Evolutionary conservation across 1,284 basidiomycete genomes (phyloP), one percentile per base, ranked within the genome.

Genomic region (Moesziomyces sp.): DNA sequence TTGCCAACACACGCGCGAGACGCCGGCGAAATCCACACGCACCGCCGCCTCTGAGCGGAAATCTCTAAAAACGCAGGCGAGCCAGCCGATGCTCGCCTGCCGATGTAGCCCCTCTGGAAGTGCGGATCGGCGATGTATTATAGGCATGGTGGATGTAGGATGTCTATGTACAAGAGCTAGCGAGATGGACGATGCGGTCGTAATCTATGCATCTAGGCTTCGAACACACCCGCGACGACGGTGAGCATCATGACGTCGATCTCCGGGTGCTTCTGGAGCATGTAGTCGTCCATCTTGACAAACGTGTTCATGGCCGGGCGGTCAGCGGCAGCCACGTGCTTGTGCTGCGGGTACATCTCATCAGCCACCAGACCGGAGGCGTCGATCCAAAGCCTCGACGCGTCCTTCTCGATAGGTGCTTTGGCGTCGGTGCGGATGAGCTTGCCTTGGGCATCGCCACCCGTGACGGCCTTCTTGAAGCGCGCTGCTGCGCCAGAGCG

Each of bases 181-280:
- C 3, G 35, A 6, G 35, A 14, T 10, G 35, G 6, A 35, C 16
- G 35, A 5, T 11, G 9, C 13, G 18, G 24, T n/a, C 5, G 35
- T 26, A 8, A 11, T 19, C 24, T 40, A 16, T 21, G 28, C 3
- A 3, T 43, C 47, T 38, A 75, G 3, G 61, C 73, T 40, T 72
- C 69, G 38, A 66, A 78, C 2, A 82, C 81, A 33, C 74, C 81
- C 8, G 74, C 82, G 7, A 83, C 62, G 42, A 81, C 69, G 6
- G 66, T 71, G 16, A 83, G 51, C 70, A 84, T 71, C 82, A 84
- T 84, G n/a, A 66, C 63, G 44, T 84, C 82, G 28, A 83, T 63
- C 63, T 82, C 82, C 3, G 81, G 81, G 57, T 81, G 79, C 51
- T 69, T 48, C 0, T 53, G 35, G 19, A 53, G 46, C 59, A 84